Percentiles rank a stretch among this genome's conserved stretches.
phyloP scores from a whole-genome alignment of 1,284 basidiomycete species.

The Vanrija sp. region DNA sequence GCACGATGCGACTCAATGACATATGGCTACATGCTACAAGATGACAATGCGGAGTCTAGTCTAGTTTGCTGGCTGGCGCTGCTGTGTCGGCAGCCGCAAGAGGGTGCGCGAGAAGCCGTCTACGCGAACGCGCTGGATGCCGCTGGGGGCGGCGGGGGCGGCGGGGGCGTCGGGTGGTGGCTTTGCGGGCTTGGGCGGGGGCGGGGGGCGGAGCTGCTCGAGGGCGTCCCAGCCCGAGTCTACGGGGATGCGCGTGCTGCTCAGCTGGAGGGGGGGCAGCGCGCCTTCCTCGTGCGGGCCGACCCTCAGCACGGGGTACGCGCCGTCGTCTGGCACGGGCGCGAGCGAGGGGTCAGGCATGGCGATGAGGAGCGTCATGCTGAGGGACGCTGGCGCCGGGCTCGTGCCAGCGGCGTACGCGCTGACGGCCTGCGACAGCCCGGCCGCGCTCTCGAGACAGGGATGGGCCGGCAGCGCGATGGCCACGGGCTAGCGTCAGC shows the following conservation, averaged over 20 bases:
- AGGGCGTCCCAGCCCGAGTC: constrained; percentile 8
- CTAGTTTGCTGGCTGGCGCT: no score
- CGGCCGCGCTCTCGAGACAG: background rate
- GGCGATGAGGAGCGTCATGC: constrained; percentile 17
- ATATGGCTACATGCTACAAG: background rate
- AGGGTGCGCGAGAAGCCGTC: constrained; percentile 9
- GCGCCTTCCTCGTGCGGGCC: constrained; percentile 5
- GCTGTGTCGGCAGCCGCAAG: background rate
- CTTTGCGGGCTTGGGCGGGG: background rate
- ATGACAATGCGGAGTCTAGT: background rate
- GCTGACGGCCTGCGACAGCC: background rate
- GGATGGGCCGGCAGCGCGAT: constrained; percentile 2
- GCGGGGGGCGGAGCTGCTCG: constrained; percentile 7
- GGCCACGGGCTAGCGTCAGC: constrained; percentile 1
- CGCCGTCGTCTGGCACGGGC: background rate
- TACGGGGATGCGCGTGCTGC: background rate
- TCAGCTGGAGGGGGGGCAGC: constrained; percentile 6
- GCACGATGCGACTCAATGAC: background rate
- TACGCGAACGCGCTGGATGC: background rate
- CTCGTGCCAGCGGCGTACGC: no score
- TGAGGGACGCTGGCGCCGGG: background rate
- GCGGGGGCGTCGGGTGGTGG: no score
- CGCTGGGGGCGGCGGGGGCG: background rate
- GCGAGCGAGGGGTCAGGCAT: constrained; percentile 10
- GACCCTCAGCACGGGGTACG: background rate